These are phyloP conservation scores for Aphanomyces stellatus DNA, from an alignment of 352 stramenopile species.

Conservation along the genomic window DNA sequence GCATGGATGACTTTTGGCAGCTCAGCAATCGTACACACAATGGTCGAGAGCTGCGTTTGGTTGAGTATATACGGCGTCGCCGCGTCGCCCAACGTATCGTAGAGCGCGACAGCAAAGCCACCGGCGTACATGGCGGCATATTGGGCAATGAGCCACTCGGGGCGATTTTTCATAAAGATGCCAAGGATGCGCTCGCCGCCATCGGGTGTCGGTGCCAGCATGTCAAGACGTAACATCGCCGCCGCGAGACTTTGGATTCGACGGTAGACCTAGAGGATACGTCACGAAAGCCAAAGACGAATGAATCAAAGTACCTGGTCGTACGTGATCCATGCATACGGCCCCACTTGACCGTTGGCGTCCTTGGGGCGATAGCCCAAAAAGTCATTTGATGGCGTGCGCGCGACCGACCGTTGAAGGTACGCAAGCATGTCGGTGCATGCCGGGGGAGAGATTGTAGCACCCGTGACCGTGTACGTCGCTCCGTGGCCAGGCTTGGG, in stretches of 20 bases:
- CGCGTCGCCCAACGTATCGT: constrained; percentile 67
- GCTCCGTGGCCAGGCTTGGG: neutral
- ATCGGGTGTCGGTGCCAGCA: constrained; percentile 30
- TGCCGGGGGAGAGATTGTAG: neutral
- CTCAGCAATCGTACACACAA: constrained; percentile 52
- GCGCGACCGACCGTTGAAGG: neutral
- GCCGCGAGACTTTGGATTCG: constrained; percentile 32
- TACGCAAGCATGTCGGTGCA: neutral
- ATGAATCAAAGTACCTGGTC: too few species aligned
- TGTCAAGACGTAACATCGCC: constrained; percentile 36
- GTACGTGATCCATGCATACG: constrained; percentile 57
- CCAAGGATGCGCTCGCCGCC: constrained; percentile 67
- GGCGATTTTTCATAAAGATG: constrained; percentile 96
- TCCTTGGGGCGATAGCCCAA: constrained; percentile 6
- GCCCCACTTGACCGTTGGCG: constrained; percentile 24
- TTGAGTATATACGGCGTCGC: constrained; percentile 64
- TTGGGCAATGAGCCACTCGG: constrained; percentile 82
- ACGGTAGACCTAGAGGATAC: too few species aligned
- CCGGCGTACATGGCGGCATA: constrained; percentile 52
- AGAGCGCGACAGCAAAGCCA: constrained; percentile 57
- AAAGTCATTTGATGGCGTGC: neutral
- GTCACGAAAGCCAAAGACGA: too few species aligned
- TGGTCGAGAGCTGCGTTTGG: constrained; percentile 57
- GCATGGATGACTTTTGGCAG: constrained; percentile 47
- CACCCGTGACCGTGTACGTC: neutral